Evolutionary conservation across 2,329 filamentous ascomycete species (phyloP), one percentile per base, ranked within the genome.

Genomic region (Fusarium virguliforme): DNA sequence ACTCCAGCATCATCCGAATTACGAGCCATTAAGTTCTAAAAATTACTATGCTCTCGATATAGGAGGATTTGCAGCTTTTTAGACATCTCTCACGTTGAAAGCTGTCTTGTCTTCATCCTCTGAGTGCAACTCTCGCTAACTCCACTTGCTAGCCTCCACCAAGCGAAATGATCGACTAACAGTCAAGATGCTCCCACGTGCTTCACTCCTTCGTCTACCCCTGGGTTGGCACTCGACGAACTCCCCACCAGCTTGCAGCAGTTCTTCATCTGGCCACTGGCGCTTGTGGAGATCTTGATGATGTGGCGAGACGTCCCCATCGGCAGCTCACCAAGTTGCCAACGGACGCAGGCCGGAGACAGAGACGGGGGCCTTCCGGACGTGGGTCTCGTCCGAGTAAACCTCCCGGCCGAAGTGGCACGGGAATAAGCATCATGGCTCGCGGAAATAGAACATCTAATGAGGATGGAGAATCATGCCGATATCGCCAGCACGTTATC

Each of bases 401-500:
- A 57, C 30, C 9, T 56, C 32, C 63, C 48, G 37, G 61, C 62
- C 50, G 48, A 57, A 13, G 56, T 43, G 37, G 30, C 4, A 43
- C 65, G 74, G 74, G 28, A 76, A 76, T 76, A 76, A 71, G 54
- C 34, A 30, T 32, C 34, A 51, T 15, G 28, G 37, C 8, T 38
- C 9, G 4, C 70, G 71, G 74, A 54, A 75, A 76, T 75, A 73
- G 65, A 22, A 10, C 38, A 38, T 54, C 10, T 56, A 50, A 59
- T 8, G n/a, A 60, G 9, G 13, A 72, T 62, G 48, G 61, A 59
- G 28, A 66, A 58, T 46, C 60, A 46, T 58, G 64, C 72, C 66
- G 72, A 76, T 74, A 53, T 71, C 72, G 72, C 74, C 68, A 70
- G 58, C 59, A 65, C 26, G 24, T 40, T 30, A 57, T 60, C 24